Percentiles rank a stretch among this genome's conserved stretches.
Conservation (phyloP, 2,329 filamentous ascomycete genomes). For the Phoma sp. region DNA sequence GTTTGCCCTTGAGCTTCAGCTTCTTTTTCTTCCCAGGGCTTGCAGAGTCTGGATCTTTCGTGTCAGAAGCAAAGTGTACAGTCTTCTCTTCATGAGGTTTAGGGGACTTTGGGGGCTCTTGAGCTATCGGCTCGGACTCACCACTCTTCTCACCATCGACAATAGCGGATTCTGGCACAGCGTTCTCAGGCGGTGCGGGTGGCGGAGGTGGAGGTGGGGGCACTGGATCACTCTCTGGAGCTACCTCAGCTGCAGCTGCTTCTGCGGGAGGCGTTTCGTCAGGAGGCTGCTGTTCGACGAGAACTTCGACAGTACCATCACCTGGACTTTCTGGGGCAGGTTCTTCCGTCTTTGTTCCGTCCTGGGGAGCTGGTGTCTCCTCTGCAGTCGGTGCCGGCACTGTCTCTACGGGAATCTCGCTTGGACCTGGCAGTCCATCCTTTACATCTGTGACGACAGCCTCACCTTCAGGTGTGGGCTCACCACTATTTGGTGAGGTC, state of each 20-base stretch:
- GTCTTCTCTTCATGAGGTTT: slow-evolving; percentile 35
- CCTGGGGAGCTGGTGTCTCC: slow-evolving; percentile 8
- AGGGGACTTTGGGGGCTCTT: slow-evolving; percentile 42
- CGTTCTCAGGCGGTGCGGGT: slow-evolving; percentile 9
- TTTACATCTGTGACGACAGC: slow-evolving; percentile 32
- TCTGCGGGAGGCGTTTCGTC: neutral
- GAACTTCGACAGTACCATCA: slow-evolving; percentile 1
- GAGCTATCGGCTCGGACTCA: slow-evolving; percentile 48
- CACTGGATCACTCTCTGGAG: slow-evolving; percentile 16
- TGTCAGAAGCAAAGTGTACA: slow-evolving; percentile 49
- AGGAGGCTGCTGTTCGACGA: slow-evolving; percentile 3
- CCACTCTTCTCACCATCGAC: slow-evolving; percentile 43
- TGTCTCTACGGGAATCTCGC: slow-evolving; percentile 1
- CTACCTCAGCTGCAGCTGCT: neutral
- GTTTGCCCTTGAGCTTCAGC: slow-evolving; percentile 31
- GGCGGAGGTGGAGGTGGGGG: slow-evolving; percentile 21
- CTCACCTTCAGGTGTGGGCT: slow-evolving; percentile 22
- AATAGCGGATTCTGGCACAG: slow-evolving; percentile 21
- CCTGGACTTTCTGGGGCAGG: neutral
- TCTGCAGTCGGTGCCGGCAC: slow-evolving; percentile 18
- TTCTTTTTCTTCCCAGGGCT: slow-evolving; percentile 40
- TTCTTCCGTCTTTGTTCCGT: slow-evolving; percentile 14
- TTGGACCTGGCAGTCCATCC: slow-evolving; percentile 32
- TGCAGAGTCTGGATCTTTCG: slow-evolving; percentile 45
- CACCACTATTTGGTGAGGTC: slow-evolving; percentile 10